Evolutionary conservation across 176 grass and related monocot species (phyloP).

Genomic region (Alloteropsis semialata): DNA sequence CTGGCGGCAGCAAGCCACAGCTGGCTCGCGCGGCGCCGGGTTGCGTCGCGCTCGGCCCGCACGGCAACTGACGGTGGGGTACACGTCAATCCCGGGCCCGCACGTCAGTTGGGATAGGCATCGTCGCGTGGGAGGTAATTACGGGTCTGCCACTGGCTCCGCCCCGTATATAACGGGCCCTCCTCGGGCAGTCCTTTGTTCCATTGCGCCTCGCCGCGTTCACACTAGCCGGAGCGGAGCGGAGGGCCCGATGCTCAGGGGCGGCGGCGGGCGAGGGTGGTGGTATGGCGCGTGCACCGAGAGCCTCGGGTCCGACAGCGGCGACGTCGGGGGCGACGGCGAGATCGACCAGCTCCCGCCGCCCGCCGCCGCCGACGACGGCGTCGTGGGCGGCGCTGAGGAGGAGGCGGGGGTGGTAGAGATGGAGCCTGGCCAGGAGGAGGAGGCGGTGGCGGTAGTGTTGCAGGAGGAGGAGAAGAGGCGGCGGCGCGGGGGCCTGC

Average conservation of each 20-base stretch:
- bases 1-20: not conserved
- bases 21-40: not conserved
- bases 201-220: not conserved
- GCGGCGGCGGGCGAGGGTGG: not conserved
- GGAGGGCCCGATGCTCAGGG: slow-evolving; percentile 4
- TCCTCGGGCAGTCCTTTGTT: too few relatives aligned
- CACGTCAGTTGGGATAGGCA: slow-evolving; percentile 20
- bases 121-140: not conserved
- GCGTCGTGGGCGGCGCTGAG: slow-evolving; percentile 33
- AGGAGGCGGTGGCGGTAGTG: not conserved
- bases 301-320: slow-evolving; percentile 68
- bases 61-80: not conserved
- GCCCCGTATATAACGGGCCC: slow-evolving; percentile 1
- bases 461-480: not conserved
- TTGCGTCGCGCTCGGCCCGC: too few relatives aligned
- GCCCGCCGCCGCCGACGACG: slow-evolving; percentile 32
- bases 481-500: not conserved
- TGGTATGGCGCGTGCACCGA: slow-evolving; percentile 75
- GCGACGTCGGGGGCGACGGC: slow-evolving; percentile 49
- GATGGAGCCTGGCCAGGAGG: too few relatives aligned
- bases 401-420: not conserved
- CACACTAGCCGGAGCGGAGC: not conserved
- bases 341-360: slow-evolving; percentile 30
- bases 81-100: not conserved
- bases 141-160: not conserved